Base-by-base conservation (phyloP, 1,284 basidiomycete genomes). In the Tylopilus orsonianus region DNA sequence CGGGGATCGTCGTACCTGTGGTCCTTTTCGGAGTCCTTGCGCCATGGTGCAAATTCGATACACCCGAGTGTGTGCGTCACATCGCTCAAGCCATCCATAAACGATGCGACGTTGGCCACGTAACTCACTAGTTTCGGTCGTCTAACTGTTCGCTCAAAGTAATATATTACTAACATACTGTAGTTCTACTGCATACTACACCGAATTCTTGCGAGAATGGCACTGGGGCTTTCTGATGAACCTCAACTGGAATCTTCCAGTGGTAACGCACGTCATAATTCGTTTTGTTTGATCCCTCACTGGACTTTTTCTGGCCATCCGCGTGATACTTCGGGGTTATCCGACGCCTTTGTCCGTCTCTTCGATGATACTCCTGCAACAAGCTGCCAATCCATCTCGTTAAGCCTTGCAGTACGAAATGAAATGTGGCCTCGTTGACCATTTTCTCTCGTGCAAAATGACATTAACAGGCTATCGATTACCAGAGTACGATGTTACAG, bases 211-310 rank as follows among this genome's bases (percentile, higher is more conserved):
- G 23, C 59, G 64, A 18, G 54, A 56, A 2, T 72, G 69, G 68
- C 59, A 67, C 46, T 75, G 73, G 70, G 46, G 57, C n/a, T 40
- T 71, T 12, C 29, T 67, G 8, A 50, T 55, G 23, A 53, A 52
- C 5, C 4, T 66, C 29, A 54, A 53, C 2, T 40, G 57, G 24
- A 52, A 65, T 18, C 48, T 58, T 22, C 54, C 56, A 18, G 42
- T 59, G 44, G 67, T 64, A 38, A 43, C 44, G 14, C 9, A 4
- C 24, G 6, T 8, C 5, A 7, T 19, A 1, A 5, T 32, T 16
- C 14, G 14, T 16, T 3, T 20, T 4, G 12, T 27, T 3, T n/a
- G 13, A 18, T 38, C n/a, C 37, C 23, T 44, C 3, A 35, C 14
- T n/a, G 7, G 1, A 2, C 9, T 18, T 50, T 34, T 46, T n/a